phyloP scores from a whole-genome alignment of 306 rosid genomes.

The Rosa chinensis region DNA sequence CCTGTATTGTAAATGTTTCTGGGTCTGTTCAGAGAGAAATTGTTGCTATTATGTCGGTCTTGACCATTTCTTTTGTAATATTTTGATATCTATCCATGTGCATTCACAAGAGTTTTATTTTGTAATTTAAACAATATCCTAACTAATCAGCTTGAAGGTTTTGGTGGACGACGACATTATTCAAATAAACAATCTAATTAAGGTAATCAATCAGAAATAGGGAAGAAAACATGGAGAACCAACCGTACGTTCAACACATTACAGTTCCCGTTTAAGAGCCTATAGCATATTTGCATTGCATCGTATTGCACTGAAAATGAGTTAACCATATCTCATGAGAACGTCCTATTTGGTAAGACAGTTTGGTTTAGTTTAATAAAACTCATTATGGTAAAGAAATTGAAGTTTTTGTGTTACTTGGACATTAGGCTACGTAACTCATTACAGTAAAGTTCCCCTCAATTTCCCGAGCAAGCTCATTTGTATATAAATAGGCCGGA shows the following conservation, averaged over 20 bases:
- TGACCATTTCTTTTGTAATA: not conserved
- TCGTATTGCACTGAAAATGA: too few relatives aligned
- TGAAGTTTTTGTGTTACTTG: not conserved
- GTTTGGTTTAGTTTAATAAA: too few relatives aligned
- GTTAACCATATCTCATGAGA: too few relatives aligned
- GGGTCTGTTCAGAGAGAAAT: not conserved
- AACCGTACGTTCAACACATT: too few relatives aligned
- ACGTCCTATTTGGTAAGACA: too few relatives aligned
- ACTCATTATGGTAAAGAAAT: too few relatives aligned
- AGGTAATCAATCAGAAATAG: not conserved
- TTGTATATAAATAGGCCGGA: too few relatives aligned
- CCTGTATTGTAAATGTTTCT: not conserved
- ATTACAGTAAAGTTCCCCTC: not conserved
- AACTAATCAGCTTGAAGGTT: too few relatives aligned
- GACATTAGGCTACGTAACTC: not conserved
- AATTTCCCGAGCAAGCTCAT: not conserved
- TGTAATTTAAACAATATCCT: not conserved
- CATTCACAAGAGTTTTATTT: too few relatives aligned
- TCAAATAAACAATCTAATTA: not conserved
- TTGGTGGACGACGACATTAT: not conserved
- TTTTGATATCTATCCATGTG: not conserved
- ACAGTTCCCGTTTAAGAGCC: too few relatives aligned
- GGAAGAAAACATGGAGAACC: not conserved
- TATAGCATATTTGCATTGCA: too few relatives aligned
- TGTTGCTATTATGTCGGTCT: not conserved